Conservation (phyloP, 768 basidiomycete species). For the Pleurotus djamor region DNA sequence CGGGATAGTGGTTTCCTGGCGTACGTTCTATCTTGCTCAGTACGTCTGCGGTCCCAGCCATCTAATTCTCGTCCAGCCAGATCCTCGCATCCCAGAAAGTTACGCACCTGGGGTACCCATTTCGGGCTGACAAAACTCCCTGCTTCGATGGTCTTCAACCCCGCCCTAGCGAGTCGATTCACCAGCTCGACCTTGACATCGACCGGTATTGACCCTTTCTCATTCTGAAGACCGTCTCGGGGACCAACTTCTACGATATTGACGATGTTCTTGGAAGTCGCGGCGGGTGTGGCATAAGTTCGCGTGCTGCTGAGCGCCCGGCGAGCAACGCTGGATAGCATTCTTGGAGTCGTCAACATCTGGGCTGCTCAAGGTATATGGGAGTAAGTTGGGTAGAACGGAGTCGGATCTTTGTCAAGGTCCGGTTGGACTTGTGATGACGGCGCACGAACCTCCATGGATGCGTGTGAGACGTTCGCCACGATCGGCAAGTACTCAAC, state of each 20-base stretch:
- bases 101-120: conserved; percentile 85
- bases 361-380: not conserved
- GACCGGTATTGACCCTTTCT: conserved; percentile 69
- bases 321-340: not conserved
- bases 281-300: conserved; percentile 21
- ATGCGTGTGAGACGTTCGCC: too few relatives aligned
- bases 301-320: conserved; percentile 1
- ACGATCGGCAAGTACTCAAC: too few relatives aligned
- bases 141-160: conserved; percentile 69
- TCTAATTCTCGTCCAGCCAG: conserved; percentile 40
- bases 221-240: conserved; percentile 91
- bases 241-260: conserved; percentile 90
- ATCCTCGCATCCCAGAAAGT: not conserved
- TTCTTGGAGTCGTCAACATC: not conserved
- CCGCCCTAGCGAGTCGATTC: conserved; percentile 67
- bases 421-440: not conserved
- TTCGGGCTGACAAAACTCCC: conserved; percentile 93
- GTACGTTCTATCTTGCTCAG: conserved; percentile 53
- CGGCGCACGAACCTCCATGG: not conserved
- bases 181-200: conserved; percentile 80
- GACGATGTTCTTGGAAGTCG: conserved; percentile 33
- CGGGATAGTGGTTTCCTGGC: conserved; percentile 65
- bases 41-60: conserved; percentile 84
- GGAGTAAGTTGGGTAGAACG: not conserved
- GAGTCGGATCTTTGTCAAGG: not conserved